Evolutionary conservation across 106 monocot species (phyloP).

Genomic region (Narthecium ossifragum): DNA sequence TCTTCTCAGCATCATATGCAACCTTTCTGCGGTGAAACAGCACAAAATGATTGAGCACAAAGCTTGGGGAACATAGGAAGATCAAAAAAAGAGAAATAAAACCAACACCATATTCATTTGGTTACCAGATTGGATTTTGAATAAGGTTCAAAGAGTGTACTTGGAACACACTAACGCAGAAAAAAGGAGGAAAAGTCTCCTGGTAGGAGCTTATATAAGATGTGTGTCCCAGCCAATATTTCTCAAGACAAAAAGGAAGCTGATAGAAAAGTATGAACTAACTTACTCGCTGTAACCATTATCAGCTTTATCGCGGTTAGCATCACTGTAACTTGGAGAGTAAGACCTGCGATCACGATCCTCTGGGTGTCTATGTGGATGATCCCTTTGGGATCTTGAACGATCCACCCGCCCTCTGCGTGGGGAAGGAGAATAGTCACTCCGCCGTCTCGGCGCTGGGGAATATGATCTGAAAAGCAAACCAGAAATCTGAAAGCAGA

Average conservation of each 20-base stretch:
- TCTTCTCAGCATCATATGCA: constrained; percentile 11
- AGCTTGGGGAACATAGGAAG: neutral
- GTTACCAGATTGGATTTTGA: too few species aligned
- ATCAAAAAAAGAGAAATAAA: too few species aligned
- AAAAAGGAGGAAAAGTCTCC: neutral
- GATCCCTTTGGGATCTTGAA: constrained; percentile 26
- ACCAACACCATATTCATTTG: too few species aligned
- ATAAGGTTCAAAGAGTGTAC: too few species aligned
- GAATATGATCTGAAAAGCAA: constrained; percentile 46
- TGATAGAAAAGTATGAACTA: neutral
- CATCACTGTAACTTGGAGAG: constrained; percentile 21
- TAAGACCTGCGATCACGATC: constrained; percentile 18
- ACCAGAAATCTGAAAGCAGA: neutral
- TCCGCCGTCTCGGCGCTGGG: constrained; percentile 39
- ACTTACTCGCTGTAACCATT: constrained; percentile 22
- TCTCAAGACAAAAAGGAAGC: neutral
- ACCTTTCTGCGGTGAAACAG: constrained; percentile 6
- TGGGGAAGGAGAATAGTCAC: constrained; percentile 42
- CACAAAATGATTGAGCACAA: neutral
- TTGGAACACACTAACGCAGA: neutral
- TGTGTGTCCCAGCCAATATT: neutral
- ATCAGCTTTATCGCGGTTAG: constrained; percentile 7
- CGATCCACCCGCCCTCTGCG: constrained; percentile 7
- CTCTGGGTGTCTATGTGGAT: constrained; percentile 11
- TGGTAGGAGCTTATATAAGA: neutral